Percentiles rank a stretch among this genome's conserved stretches.
Conservation (phyloP, 169 alveolate genomes). For the Plasmodium inui region DNA sequence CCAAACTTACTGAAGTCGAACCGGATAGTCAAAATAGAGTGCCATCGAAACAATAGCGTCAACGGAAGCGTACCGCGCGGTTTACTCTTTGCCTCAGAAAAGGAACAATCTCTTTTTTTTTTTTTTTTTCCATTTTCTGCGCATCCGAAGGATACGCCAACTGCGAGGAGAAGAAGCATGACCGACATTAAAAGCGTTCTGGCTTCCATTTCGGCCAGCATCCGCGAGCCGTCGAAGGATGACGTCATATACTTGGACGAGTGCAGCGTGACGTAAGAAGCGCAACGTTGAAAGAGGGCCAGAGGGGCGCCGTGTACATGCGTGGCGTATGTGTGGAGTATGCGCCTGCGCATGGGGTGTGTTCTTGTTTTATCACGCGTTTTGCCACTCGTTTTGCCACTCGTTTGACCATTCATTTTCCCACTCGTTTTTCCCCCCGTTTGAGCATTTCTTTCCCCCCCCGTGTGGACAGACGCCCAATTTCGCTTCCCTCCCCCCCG, state of each 20-base stretch:
- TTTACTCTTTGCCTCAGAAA: neutral
- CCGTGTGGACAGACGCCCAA: no score
- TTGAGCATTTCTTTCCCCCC: neutral
- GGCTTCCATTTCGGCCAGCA: constrained; percentile 29
- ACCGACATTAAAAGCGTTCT: constrained; percentile 42
- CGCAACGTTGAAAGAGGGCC: no score
- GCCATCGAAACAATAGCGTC: neutral
- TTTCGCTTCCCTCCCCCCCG: neutral
- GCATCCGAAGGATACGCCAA: neutral
- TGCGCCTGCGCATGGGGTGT: neutral
- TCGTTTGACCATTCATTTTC: neutral
- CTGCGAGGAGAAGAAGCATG: neutral
- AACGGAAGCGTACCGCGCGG: neutral
- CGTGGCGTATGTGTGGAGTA: neutral
- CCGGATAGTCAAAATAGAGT: neutral
- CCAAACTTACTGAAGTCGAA: neutral
- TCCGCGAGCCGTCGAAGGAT: constrained; percentile 59
- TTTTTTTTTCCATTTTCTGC: neutral
- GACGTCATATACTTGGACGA: constrained; percentile 60
- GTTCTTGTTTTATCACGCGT: neutral
- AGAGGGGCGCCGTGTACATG: neutral
- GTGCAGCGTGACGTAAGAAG: constrained; percentile 58
- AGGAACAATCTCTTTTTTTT: neutral
- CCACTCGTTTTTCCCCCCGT: neutral
- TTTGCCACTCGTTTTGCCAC: neutral